Evolutionary conservation across 208 protist species (phyloP).

Genomic region (Acanthamoeba triangularis): DNA sequence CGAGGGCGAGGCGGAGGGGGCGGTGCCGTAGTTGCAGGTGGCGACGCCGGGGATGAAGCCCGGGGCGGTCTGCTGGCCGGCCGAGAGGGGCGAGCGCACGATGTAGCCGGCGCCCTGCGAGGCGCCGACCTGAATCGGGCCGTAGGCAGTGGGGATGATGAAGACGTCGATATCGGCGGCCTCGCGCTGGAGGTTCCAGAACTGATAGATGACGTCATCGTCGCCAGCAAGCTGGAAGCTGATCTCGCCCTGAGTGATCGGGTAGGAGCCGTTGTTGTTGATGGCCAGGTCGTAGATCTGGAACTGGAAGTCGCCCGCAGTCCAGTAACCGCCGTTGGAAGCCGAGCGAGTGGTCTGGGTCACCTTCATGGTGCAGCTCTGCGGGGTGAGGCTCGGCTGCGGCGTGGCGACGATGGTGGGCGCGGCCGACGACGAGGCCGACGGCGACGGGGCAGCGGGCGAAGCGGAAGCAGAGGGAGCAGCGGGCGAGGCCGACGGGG

Average conservation of each 20-base stretch:
- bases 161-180: background rate
- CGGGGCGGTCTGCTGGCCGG: background rate
- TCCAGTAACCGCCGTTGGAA: background rate
- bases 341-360: background rate
- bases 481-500: background rate
- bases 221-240: background rate
- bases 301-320: background rate
- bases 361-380: background rate
- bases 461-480: background rate
- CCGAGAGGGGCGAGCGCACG: background rate
- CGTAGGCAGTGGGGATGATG: background rate
- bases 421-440: background rate
- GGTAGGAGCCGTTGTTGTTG: background rate
- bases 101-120: slow-evolving; percentile 7
- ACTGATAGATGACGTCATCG: background rate
- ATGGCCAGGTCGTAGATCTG: slow-evolving; percentile 41
- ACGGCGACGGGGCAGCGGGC: background rate
- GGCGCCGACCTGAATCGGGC: background rate
- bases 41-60: background rate
- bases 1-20: background rate
- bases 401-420: background rate
- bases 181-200: slow-evolving; percentile 50
- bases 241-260: background rate
- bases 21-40: background rate
- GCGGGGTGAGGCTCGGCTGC: background rate